Evolutionary conservation across 1,284 basidiomycete species (phyloP), one percentile per base, ranked within the genome.

Genomic region (Malassezia vespertilionis): DNA sequence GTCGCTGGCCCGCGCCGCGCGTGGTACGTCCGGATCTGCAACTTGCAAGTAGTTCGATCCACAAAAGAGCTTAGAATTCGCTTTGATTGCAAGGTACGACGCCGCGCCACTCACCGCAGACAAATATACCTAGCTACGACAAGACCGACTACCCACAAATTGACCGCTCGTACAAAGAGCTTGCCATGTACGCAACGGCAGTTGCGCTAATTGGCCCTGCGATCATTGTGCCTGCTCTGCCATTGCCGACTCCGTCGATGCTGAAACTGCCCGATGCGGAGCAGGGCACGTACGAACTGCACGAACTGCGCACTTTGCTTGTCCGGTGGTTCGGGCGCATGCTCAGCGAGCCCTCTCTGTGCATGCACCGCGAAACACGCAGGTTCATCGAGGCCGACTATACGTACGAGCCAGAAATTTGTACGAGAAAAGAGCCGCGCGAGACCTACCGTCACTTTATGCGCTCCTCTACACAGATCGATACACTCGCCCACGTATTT

Each of bases 361-460:
- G 58, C 17, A 55, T 59, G 33, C 56, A 63, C 47, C 52, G 50
- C 5, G 65, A 68, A 43, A 61, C 58, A 20, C 53, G 62, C 35
- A 54, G 47, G 15, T 56, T 68, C 18, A 49, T 68, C 46, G 65
- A 68, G 33, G 55, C 63, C 27, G 60, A 66, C 40, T 68, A 60
- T 42, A 55, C 55, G 39, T 68, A 68, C 33, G 48, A 53, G 21
- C 65, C 65, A 6, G 34, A 49, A 12, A 36, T 35, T 3, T n/a
- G n/a, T n/a, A n/a, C n/a, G n/a, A n/a, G n/a, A n/a, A 17, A 36
- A 4, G 33, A 34, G 9, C 46, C 46, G 17, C 22, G n/a, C 8
- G 40, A 28, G 17, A 21, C 30, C 9, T 15, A 28, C 10, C 30
- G 31, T 17, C 46, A 50, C 28, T 15, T 20, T 5, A 34, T 17